Base-by-base conservation (phyloP, 805 yeast genomes). In the Metschnikowia chrysomelidarum region DNA sequence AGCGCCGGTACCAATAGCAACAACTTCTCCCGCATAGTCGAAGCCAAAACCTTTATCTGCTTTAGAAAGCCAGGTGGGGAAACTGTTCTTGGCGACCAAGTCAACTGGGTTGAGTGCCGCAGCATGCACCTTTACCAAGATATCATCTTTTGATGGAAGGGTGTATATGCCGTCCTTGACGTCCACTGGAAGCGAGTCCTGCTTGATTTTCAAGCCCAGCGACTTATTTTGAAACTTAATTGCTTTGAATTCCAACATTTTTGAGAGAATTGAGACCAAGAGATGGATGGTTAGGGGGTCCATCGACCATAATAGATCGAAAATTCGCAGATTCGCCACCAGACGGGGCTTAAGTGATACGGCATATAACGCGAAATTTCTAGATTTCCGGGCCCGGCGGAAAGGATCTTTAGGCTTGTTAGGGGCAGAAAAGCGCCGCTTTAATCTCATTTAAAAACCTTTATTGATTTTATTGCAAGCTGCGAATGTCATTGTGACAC, bases 21-120 rank as follows among this genome's bases (percentile, higher is more conserved):
- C 62, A 15, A 64, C 49, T 3, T 49, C 53, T 4, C 69, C 69
- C 5, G 64, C 45, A 31, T 54, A 62, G 46, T 64, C 69, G 27
- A 39, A 40, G 4, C 66, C 67, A 23, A 60, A 27, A 2, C 65
- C 62, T 19, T 49, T 50, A 8, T 49, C 40, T 4, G 39, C 41
- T 8, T 28, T 19, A 25, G 41, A 36, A 10, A 48, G 16, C 21
- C 41, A 35, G 6, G 46, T 33, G 4, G 22, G 25, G 5, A 51
- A 44, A 2, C 51, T 24, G 14, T 47, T 40, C 24, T 56, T 47
- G 34, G 60, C 23, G 13, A 56, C 27, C 15, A 51, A 15, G 34
- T 64, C 69, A 11, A 60, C 50, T 3, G 67, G 68, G 37, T 64
- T 64, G 36, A 64, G 54, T 1, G 65, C 56, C 4, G 59, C 62